phyloP scores from a whole-genome alignment of 2,329 filamentous ascomycete species.

The Aureobasidium sp. region DNA sequence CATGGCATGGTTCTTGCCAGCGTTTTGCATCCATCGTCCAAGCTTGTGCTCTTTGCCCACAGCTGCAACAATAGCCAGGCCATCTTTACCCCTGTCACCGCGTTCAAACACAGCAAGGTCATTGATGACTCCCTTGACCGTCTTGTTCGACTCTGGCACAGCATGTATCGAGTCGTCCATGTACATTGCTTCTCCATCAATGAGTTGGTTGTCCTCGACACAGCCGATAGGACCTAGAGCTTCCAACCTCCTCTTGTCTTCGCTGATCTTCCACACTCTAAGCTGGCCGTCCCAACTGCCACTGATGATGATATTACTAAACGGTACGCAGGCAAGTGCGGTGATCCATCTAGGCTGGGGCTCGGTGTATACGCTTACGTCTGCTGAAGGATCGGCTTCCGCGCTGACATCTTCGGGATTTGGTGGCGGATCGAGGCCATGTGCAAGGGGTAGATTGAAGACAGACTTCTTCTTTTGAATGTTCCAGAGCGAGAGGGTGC shows the following conservation, averaged over 20 bases:
- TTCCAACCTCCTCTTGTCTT: conserved; percentile 74
- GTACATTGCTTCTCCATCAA: conserved; percentile 14
- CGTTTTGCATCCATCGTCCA: conserved; percentile 66
- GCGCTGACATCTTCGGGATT: conserved; percentile 62
- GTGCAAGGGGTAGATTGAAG: conserved; percentile 68
- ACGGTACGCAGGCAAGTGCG: conserved; percentile 75
- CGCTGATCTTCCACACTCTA: conserved; percentile 73
- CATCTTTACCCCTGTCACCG: conserved; percentile 63
- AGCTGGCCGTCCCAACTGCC: conserved; percentile 93
- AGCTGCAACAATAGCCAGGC: conserved; percentile 76
- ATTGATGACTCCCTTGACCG: conserved; percentile 72
- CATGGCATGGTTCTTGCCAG: conserved; percentile 73
- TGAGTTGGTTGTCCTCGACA: conserved; percentile 17
- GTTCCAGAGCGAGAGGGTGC: conserved; percentile 77
- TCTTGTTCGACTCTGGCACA: conserved; percentile 16
- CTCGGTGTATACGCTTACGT: conserved; percentile 42
- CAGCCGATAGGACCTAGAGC: conserved; percentile 58
- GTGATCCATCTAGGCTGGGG: conserved; percentile 74
- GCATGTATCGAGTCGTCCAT: conserved; percentile 3
- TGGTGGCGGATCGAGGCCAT: conserved; percentile 71
- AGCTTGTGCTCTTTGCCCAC: conserved; percentile 80
- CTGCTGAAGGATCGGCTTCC: conserved; percentile 49
- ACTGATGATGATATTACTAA: conserved; percentile 80
- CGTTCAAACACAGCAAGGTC: conserved; percentile 81
- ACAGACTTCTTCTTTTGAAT: conserved; percentile 92